Evolutionary conservation across 352 stramenopile genomes (phyloP).

Genomic region (Globisporangium solare): DNA sequence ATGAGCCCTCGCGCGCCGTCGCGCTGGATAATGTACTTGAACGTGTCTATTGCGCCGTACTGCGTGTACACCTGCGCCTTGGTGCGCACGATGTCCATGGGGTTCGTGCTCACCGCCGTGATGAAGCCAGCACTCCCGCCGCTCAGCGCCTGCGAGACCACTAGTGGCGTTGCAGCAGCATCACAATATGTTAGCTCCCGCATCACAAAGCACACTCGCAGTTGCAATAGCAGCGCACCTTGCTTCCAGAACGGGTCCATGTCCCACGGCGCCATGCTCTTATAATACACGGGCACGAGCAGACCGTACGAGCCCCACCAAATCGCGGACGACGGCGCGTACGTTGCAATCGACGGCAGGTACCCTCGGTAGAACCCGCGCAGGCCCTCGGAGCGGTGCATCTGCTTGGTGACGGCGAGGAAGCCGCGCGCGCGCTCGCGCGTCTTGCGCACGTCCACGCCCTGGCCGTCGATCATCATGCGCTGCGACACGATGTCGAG

Average conservation of each 20-base stretch:
- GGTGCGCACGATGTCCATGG: slow-evolving; percentile 87
- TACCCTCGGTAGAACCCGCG: slow-evolving; percentile 84
- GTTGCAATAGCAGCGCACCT: slow-evolving; percentile 24
- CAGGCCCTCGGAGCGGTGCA: slow-evolving; percentile 62
- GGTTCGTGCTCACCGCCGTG: slow-evolving; percentile 78
- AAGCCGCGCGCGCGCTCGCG: slow-evolving; percentile 56
- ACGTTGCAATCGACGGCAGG: slow-evolving; percentile 79
- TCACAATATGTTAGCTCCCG: neutral
- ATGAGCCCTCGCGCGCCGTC: slow-evolving; percentile 74
- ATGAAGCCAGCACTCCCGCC: slow-evolving; percentile 74
- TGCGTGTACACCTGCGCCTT: slow-evolving; percentile 84
- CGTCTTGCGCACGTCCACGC: slow-evolving; percentile 51
- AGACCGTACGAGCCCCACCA: slow-evolving; percentile 88
- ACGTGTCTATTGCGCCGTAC: slow-evolving; percentile 76
- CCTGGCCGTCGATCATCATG: slow-evolving; percentile 87
- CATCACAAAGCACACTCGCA: neutral
- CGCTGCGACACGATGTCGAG: slow-evolving; percentile 87
- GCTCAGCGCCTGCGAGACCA: slow-evolving; percentile 71
- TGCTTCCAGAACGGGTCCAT: slow-evolving; percentile 81
- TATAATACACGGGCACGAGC: slow-evolving; percentile 72
- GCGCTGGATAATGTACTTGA: slow-evolving; percentile 78
- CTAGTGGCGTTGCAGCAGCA: slow-evolving; percentile 19
- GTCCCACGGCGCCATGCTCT: slow-evolving; percentile 43
- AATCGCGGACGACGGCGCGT: slow-evolving; percentile 79
- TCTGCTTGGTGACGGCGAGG: slow-evolving; percentile 47